These are phyloP conservation scores for Stemphylium beticola DNA, from an alignment of 2,329 filamentous ascomycete genomes.

Conservation along the genomic window DNA sequence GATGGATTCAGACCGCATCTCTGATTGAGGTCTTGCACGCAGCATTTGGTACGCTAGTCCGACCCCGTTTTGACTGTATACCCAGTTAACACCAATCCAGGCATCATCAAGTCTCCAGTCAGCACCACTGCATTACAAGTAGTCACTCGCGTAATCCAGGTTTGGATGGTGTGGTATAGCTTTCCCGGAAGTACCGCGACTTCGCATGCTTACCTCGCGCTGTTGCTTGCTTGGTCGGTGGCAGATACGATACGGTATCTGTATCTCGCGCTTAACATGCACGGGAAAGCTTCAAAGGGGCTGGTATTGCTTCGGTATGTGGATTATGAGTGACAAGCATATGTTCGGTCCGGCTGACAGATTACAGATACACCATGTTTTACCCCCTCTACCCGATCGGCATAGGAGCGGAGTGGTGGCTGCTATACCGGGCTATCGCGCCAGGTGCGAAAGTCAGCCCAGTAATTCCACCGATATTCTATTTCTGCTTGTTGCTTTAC, in stretches of 20 bases:
- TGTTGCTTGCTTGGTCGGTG: conserved; percentile 31
- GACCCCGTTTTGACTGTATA: background rate
- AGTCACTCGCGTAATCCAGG: conserved; percentile 34
- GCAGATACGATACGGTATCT: conserved; percentile 31
- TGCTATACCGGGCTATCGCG: conserved; percentile 26
- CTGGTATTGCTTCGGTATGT: conserved; percentile 30
- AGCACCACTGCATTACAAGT: conserved; percentile 32
- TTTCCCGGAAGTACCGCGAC: conserved; percentile 26
- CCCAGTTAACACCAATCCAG: conserved; percentile 7
- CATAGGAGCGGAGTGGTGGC: conserved; percentile 37
- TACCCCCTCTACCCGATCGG: conserved; percentile 34
- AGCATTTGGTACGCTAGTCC: conserved; percentile 17
- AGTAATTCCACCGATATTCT: conserved; percentile 23
- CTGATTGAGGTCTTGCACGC: conserved; percentile 32
- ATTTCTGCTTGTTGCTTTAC: conserved; percentile 31
- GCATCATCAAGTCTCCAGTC: conserved; percentile 32
- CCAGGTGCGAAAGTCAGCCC: conserved; percentile 17
- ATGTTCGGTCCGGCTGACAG: background rate
- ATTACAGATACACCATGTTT: conserved; percentile 30
- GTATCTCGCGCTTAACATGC: conserved; percentile 31
- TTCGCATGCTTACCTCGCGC: conserved; percentile 23
- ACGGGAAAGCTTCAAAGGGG: conserved; percentile 17
- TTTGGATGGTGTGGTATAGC: conserved; percentile 36
- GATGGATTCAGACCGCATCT: conserved; percentile 30
- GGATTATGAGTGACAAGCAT: too few species aligned